phyloP scores from a whole-genome alignment of 441 rosid species.

The Croton laevigatus region DNA sequence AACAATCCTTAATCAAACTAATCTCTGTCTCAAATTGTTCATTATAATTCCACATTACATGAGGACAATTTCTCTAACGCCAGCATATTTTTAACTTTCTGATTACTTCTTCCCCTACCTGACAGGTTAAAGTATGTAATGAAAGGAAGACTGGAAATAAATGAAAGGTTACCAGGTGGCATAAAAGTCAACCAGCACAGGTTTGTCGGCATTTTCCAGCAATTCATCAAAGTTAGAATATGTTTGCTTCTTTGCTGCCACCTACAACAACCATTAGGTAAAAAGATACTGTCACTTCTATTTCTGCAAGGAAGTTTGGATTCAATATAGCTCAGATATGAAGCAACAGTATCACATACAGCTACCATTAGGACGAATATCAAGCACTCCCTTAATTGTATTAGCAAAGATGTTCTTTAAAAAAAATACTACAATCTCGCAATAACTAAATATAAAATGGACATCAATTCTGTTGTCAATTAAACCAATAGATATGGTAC shows the following conservation, averaged over 20 bases:
- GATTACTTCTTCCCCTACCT: not conserved
- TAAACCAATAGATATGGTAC: not conserved
- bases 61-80: not conserved
- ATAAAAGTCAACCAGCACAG: slow-evolving; percentile 81
- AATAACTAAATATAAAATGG: not conserved
- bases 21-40: slow-evolving; percentile 1
- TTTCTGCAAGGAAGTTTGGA: not conserved
- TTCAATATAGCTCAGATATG: slow-evolving; percentile 7
- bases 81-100: not conserved
- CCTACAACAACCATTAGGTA: slow-evolving; percentile 35
- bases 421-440: not conserved
- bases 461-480: not conserved
- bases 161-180: slow-evolving; percentile 65
- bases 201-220: slow-evolving; percentile 67
- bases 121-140: not conserved
- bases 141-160: not conserved
- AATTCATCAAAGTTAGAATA: slow-evolving; percentile 68
- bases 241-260: slow-evolving; percentile 81
- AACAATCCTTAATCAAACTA: not conserved
- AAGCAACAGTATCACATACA: not conserved
- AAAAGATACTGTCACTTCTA: not conserved
- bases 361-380: not conserved
- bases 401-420: not conserved
- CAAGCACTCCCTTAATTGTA: not conserved
- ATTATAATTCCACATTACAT: not conserved